These are phyloP conservation scores for Hypoxylon crocopeplum DNA, from an alignment of 495 filamentous ascomycete species.

Conservation along the genomic window DNA sequence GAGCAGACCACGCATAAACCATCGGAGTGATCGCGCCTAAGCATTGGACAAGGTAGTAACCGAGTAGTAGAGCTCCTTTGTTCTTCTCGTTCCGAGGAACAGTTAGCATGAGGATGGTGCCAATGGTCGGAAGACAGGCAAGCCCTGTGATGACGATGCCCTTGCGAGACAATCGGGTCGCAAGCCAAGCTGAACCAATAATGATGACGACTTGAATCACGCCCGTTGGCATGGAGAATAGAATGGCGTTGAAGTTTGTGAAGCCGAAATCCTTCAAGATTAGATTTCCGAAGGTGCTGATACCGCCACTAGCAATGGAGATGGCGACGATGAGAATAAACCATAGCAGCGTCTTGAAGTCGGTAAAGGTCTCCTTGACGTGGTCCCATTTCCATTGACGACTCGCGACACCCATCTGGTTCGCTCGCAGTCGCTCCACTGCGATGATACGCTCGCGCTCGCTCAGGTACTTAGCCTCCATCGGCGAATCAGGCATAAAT, in stretches of 20 bases:
- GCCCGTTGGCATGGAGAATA: slow-evolving; percentile 72
- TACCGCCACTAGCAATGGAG: slow-evolving; percentile 58
- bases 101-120: slow-evolving; percentile 59
- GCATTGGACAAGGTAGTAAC: slow-evolving; percentile 51
- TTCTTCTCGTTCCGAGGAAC: slow-evolving; percentile 57
- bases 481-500: slow-evolving; percentile 66
- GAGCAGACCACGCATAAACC: slow-evolving; percentile 70
- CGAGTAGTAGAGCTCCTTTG: slow-evolving; percentile 49
- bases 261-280: slow-evolving; percentile 69
- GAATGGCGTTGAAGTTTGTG: slow-evolving; percentile 63
- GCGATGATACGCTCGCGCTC: slow-evolving; percentile 66
- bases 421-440: slow-evolving; percentile 59
- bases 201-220: slow-evolving; percentile 55
- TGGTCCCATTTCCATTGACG: slow-evolving; percentile 54
- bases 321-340: slow-evolving; percentile 63
- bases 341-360: slow-evolving; percentile 73
- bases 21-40: slow-evolving; percentile 58
- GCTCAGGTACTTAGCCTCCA: slow-evolving; percentile 63
- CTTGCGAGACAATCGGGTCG: slow-evolving; percentile 59
- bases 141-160: slow-evolving; percentile 62
- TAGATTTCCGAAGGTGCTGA: slow-evolving; percentile 68
- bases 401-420: slow-evolving; percentile 55
- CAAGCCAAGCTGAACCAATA: slow-evolving; percentile 53
- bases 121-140: slow-evolving; percentile 62
- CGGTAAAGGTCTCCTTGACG: slow-evolving; percentile 64